Evolutionary conservation across 192 early-diverging fungal species (phyloP).

Genomic region (Dispira simplex): DNA sequence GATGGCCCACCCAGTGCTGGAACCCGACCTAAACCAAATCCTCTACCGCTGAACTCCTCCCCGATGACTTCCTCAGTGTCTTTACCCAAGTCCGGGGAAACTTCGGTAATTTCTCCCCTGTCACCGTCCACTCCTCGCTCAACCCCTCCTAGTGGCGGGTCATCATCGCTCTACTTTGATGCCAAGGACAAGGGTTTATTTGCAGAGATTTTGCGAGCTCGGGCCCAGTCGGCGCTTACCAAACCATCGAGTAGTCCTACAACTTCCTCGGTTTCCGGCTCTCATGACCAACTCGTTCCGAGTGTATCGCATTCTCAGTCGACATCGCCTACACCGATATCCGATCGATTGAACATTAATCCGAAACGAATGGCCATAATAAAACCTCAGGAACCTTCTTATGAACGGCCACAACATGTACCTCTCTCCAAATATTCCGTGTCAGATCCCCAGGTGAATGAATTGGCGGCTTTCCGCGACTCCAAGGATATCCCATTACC

Average conservation of each 20-base stretch:
- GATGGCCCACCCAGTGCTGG: background rate
- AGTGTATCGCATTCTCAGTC: background rate
- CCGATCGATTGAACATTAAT: background rate
- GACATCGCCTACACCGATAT: background rate
- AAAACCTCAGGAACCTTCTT: background rate
- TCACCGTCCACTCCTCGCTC: background rate
- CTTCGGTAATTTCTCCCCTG: background rate
- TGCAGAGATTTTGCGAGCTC: slow-evolving; percentile 6
- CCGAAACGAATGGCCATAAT: background rate
- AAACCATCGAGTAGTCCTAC: background rate
- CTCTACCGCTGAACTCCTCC: background rate
- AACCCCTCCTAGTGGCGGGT: background rate
- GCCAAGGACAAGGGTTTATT: background rate
- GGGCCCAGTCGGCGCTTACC: slow-evolving; percentile 1
- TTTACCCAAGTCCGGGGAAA: background rate
- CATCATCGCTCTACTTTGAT: background rate
- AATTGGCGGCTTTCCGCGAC: background rate
- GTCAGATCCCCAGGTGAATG: background rate
- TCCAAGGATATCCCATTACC: background rate
- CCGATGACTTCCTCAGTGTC: background rate
- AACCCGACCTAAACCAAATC: background rate
- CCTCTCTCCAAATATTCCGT: background rate
- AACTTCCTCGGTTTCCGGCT: background rate
- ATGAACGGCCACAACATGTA: background rate
- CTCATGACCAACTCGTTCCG: background rate